A percentile compares a stretch with the other conserved stretches of the same genome.
phyloP scores from a whole-genome alignment of 2,329 filamentous ascomycete genomes.

The Calonectria hawksworthii region DNA sequence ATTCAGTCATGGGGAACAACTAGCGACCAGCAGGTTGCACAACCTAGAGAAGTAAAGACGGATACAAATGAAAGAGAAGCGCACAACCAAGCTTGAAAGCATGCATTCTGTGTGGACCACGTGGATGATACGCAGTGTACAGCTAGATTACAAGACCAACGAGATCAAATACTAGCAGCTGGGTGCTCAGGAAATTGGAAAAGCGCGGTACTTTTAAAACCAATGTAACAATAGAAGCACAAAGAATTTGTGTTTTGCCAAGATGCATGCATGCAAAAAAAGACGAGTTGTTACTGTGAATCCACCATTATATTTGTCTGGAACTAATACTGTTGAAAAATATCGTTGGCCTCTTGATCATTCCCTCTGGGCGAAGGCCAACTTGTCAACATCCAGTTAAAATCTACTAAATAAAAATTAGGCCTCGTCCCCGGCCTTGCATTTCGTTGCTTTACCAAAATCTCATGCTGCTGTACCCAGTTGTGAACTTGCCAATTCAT shows the following conservation, averaged over 20 bases:
- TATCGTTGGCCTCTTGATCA: conserved; percentile 33
- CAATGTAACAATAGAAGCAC: conserved; percentile 29
- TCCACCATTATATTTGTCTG: conserved; percentile 41
- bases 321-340: conserved; percentile 35
- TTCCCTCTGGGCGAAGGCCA: conserved; percentile 23
- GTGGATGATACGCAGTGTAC: conserved; percentile 12
- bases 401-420: conserved; percentile 44
- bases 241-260: conserved; percentile 13
- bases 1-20: conserved; percentile 27
- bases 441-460: conserved; percentile 40
- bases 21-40: conserved; percentile 18
- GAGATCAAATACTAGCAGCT: background rate
- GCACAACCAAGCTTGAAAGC: conserved; percentile 20
- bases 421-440: conserved; percentile 39
- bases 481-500: conserved; percentile 38
- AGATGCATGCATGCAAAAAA: background rate
- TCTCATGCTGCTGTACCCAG: conserved; percentile 40
- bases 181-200: background rate
- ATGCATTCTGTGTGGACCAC: conserved; percentile 6
- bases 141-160: background rate
- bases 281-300: conserved; percentile 10
- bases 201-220: background rate
- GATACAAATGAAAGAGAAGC: conserved; percentile 9
- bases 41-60: conserved; percentile 21
- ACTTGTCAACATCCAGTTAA: conserved; percentile 29